Evolutionary conservation across 768 basidiomycete species (phyloP), one percentile per base, ranked within the genome.

Genomic region (Hemileccinum impolitum): DNA sequence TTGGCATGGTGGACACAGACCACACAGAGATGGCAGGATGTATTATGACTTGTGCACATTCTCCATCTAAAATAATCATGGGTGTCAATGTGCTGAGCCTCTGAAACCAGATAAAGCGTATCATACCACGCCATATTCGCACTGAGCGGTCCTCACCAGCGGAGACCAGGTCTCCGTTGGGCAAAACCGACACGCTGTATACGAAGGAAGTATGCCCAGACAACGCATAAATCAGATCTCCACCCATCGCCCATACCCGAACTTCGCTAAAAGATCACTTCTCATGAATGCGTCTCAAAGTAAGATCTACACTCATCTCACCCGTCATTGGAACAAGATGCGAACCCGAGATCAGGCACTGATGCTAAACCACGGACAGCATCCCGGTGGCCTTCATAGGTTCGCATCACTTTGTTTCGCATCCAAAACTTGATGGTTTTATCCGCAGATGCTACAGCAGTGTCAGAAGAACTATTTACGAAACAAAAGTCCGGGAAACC

Each of bases 21-120:
- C 96, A 99, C 2, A 99, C 90, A n/a, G 95, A 97, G 48, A 95
- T 90, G 8, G 92, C 92, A 7, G 96, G 94, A 61, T 96, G 93
- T 10, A 90, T 80, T 51, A 99, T 82, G 10, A 87, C 88, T 67
- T 99, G 95, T 6, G 79, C 68, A 56, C 90, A 90, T 66, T 93
- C 90, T 13, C 90, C 94, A 55, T 92, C 94, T 90, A 56, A 28
- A 34, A 40, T 51, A 17, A 32, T 37, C 38, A 38, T 37, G 23
- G 17, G 45, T 44, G 48, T 39, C 39, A 55, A 48, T n/a, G 10
- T 21, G 18, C 4, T 17, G 45, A 21, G 40, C 35, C 39, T 25
- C 35, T n/a, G 9, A 19, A 15, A 45, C 31, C 6, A 38, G 28
- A 32, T 13, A 67, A 47, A 47, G 17, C 42, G 39, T 28, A 49